Evolutionary conservation across 805 yeast species (phyloP).

Genomic region (Candida morakotiae): DNA sequence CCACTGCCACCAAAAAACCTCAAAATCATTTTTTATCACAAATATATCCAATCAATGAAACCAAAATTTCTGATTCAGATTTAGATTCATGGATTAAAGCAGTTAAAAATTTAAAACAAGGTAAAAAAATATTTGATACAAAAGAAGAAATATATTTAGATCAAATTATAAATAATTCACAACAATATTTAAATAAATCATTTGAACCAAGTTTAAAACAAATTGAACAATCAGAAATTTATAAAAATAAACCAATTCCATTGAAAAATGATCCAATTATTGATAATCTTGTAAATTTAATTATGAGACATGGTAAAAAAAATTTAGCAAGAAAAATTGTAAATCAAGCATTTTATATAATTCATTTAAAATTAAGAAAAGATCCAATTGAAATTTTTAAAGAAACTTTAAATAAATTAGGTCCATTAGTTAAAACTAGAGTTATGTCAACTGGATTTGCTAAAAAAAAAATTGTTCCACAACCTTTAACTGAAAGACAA

Average conservation of each 20-base stretch:
- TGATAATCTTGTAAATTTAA: slow-evolving; percentile 74
- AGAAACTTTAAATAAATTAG: slow-evolving; percentile 72
- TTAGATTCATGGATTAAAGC: slow-evolving; percentile 47
- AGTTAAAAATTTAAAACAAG: slow-evolving; percentile 34
- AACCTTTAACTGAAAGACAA: slow-evolving; percentile 77
- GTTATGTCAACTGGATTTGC: slow-evolving; percentile 83
- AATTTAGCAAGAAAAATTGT: slow-evolving; percentile 70
- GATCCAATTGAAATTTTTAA: slow-evolving; percentile 80
- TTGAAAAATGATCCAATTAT: slow-evolving; percentile 62
- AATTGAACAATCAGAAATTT: slow-evolving; percentile 47
- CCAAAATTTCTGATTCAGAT: slow-evolving; percentile 34
- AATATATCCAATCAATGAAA: slow-evolving; percentile 34
- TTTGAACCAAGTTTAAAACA: slow-evolving; percentile 68
- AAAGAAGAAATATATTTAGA: slow-evolving; percentile 35
- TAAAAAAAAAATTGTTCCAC: slow-evolving; percentile 74
- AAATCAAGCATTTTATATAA: slow-evolving; percentile 74
- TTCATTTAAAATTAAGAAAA: slow-evolving; percentile 63
- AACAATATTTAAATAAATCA: slow-evolving; percentile 27
- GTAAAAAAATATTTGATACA: slow-evolving; percentile 27
- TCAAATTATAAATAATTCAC: slow-evolving; percentile 33
- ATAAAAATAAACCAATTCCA: slow-evolving; percentile 56
- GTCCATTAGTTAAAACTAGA: slow-evolving; percentile 77
- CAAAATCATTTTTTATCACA: slow-evolving; percentile 23
- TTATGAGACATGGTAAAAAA: slow-evolving; percentile 92
- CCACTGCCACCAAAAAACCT: neutral